These are phyloP conservation scores for Pseudopediastrum boryanum DNA, from an alignment of 139 green algal species.

Conservation along the genomic window DNA sequence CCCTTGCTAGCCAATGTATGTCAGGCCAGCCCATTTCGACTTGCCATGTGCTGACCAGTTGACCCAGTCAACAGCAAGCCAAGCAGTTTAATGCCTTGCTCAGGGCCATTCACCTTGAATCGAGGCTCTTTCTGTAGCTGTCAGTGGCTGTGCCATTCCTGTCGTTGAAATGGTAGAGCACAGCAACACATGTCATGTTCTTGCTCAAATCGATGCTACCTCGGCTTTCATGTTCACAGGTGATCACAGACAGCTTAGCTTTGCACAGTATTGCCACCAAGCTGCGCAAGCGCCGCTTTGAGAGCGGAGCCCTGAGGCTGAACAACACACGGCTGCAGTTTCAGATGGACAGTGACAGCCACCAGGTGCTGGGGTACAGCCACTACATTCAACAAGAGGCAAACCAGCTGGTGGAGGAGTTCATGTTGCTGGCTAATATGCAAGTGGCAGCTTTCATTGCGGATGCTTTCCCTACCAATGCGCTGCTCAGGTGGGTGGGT, in stretches of 20 bases:
- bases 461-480: conserved; percentile 65
- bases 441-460: conserved; percentile 80
- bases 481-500: conserved; percentile 68
- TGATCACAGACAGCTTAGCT: conserved; percentile 68
- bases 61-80: too few species aligned
- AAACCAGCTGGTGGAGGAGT: conserved; percentile 97
- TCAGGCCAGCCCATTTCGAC: too few species aligned
- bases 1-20: too few species aligned
- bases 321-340: conserved; percentile 87
- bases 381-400: conserved; percentile 69
- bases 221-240: conserved; percentile 41
- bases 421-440: conserved; percentile 98
- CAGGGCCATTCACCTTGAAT: too few species aligned
- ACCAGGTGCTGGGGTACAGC: conserved; percentile 53
- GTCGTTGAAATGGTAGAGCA: too few species aligned
- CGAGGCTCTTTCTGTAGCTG: too few species aligned
- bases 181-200: too few species aligned
- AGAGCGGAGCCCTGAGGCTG: conserved; percentile 74
- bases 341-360: conserved; percentile 73
- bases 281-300: conserved; percentile 58
- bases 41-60: too few species aligned
- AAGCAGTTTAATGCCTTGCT: too few species aligned
- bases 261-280: conserved; percentile 72
- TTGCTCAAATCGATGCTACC: neutral
- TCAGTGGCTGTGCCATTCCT: too few species aligned